Base-by-base conservation (phyloP, 2,329 filamentous ascomycete species). In the Dryadomyces sulphureus region DNA sequence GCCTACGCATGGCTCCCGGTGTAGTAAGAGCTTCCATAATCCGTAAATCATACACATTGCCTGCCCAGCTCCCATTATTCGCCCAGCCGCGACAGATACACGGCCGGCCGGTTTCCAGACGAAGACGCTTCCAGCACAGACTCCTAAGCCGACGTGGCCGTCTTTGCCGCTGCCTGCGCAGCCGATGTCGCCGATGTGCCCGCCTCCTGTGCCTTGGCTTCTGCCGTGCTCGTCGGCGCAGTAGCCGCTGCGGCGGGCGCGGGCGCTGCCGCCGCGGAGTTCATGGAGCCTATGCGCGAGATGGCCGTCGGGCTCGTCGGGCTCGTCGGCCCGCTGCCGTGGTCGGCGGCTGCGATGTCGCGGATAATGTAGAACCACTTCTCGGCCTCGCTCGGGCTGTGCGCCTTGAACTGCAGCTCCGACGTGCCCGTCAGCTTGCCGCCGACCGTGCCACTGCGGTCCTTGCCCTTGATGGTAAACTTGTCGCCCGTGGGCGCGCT, bases 401-500 rank as follows among this genome's bases (percentile, higher is more conserved):
- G 82, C 0, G 89, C 88, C 67, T 93, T 93, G 77, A 95, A 95
- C 25, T 73, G 67, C 34, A 93, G 71, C 63, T 96, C 90, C 36
- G 86, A 79, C 22, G 66, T 77, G 53, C 89, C 85, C 41, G 82
- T 77, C 53, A 95, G 75, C 59, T 87, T 90, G 67, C 81, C 83
- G 57, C 81, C 80, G 52, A 95, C 66, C 52, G 82, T 84, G 59
- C 84, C 84, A 57, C 81, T 82, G 47, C 81, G 77, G 60, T 98
- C 89, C 64, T 96, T 96, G 62, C 92, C 92, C 69, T 94, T 94
- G 62, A 98, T 73, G 57, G 79, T 86, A 72, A 98, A 96, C 64
- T 94, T 95, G 49, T 81, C 75, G 45, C 84, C 88, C 53, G 72
- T 79, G 12, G 75, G 74, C 1, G 65, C 58, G 48, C 88, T 86